These are phyloP conservation scores for Lactifluus volemus DNA, from an alignment of 768 basidiomycete genomes.

Conservation along the genomic window DNA sequence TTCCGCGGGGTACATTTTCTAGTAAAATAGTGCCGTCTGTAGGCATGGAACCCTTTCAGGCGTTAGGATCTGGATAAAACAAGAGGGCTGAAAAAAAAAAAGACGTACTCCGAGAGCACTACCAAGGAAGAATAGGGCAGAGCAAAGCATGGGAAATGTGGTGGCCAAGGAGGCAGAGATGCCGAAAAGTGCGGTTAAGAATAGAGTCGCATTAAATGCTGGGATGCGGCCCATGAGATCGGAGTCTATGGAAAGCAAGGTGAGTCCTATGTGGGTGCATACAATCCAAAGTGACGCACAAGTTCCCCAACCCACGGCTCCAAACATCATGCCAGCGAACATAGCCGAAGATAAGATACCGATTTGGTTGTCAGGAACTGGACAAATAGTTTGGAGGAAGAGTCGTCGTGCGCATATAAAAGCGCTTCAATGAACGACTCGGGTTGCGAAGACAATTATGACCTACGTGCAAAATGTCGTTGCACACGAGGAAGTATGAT, in stretches of 20 bases:
- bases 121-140: constrained; percentile 79
- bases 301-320: constrained; percentile 86
- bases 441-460: background rate
- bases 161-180: constrained; percentile 65
- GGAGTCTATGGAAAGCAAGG: constrained; percentile 41
- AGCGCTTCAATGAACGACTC: constrained; percentile 13
- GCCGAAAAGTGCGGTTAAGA: constrained; percentile 86
- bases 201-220: constrained; percentile 89
- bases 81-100: constrained; percentile 3
- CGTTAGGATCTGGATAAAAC: background rate
- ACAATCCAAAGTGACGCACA: constrained; percentile 37
- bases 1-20: constrained; percentile 89
- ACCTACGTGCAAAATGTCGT: constrained; percentile 68
- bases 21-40: constrained; percentile 90
- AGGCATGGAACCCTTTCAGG: constrained; percentile 79
- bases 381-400: background rate
- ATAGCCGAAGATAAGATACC: constrained; percentile 81
- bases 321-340: constrained; percentile 97
- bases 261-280: background rate
- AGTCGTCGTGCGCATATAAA: constrained; percentile 4
- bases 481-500: constrained; percentile 97
- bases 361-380: constrained; percentile 68
- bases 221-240: constrained; percentile 82
- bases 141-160: constrained; percentile 60
- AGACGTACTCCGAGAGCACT: constrained; percentile 81